Base-by-base conservation (phyloP, 2,329 filamentous ascomycete genomes). In the Colletotrichum orbiculare region DNA sequence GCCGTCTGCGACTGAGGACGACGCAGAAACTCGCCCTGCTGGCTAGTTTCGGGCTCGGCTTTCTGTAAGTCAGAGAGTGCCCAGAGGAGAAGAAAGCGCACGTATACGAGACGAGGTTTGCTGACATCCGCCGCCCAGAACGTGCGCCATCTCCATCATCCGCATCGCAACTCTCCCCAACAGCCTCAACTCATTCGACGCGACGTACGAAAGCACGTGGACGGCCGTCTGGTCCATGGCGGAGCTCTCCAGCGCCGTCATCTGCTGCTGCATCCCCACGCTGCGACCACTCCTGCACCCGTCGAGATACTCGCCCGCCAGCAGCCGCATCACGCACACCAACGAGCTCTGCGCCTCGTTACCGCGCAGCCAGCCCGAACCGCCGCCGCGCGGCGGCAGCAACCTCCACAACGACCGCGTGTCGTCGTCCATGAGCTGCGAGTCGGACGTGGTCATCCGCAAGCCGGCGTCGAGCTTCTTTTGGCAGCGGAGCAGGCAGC, bases 231-330 rank as follows among this genome's bases (percentile, higher is more conserved):
- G 78, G 76, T 77, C 76, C 17, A 72, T 79, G 52, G 73, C 78
- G 57, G 79, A 81, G 66, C 75, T 79, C 65, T 76, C 76, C 50
- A 73, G 75, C 53, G 78, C 76, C 59, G 73, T 80, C 65, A 70
- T 80, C 11, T 79, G 78, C 64, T 73, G 76, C 49, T 79, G 77
- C 60, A 73, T 80, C 6, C 78, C 78, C 1, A 78, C 77, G 13
- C 68, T 80, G 1, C 73, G 77, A 2, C 76, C 76, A 12, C 56
- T 76, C 6, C 9, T 38, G 3, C 39, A 41, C 5, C 52, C 43
- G 39, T 55, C 50, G 5, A 17, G 17, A 12, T 50, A 61, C 46
- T 6, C 42, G 3, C 5, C 46, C 2, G 53, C 38, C 5, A 46
- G 53, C 11, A 34, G 39, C 39, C 5, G 17, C 17, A 13, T 33